Base-by-base conservation (phyloP, 2,329 filamentous ascomycete genomes). In the Fusarium sp. region DNA sequence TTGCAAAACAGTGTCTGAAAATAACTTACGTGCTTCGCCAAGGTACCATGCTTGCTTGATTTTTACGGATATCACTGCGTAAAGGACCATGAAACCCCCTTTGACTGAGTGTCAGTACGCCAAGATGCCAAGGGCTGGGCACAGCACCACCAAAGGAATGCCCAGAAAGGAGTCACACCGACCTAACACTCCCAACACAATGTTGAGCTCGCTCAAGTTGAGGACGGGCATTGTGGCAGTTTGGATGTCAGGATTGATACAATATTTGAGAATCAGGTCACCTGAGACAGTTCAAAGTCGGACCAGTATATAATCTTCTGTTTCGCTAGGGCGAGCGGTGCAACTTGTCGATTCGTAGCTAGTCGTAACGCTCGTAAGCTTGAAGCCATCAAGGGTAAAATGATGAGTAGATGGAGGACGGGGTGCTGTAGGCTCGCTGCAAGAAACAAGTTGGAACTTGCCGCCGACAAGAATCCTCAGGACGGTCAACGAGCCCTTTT, bases 1-100 rank as follows among this genome's bases (percentile, higher is more conserved):
- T 29, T 17, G n/a, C 27, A 15, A 36, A 1, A 23, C 5, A 11
- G 23, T 11, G 51, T 17, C 4, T 19, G 0, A 5, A 4, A 13
- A n/a, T 6, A 37, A 73, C 80, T 69, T 69, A 83, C 81, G 67
- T 21, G 82, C 82, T 74, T 84, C 82, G 15, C 82, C 82, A 6
- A 85, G 73, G 61, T 83, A 84, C 80, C 81, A 84, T 31, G 72
- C 71, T 44, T 77, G 76, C 71, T 84, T 84, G 61, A 85, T 77
- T 69, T 82, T 80, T 21, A 82, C 77, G 2, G 82, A 83, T 6
- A 82, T 73, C 48, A 84, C 63, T 39, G 82, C 82, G 65, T 80
- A 84, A 5, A 78, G 48, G 1, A 83, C 67, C 19, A 77, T 80
- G 65, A 82, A 84, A 9, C 73, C 71, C 42, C 82, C 80, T 79